These are phyloP conservation scores for Monosporozyma solicola DNA, from an alignment of 805 yeast species.

Conservation along the genomic window DNA sequence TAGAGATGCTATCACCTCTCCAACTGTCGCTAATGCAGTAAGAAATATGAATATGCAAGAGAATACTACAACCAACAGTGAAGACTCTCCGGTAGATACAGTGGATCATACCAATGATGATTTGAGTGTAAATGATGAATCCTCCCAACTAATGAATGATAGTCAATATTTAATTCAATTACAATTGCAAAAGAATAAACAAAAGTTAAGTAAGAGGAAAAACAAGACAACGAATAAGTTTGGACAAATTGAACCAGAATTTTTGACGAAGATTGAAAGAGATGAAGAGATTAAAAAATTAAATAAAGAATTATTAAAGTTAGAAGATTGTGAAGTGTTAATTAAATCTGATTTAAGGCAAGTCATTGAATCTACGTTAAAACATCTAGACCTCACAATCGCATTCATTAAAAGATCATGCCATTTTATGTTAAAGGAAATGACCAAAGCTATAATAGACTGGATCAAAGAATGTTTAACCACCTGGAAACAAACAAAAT, in stretches of 20 bases:
- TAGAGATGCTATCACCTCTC: conserved; percentile 23
- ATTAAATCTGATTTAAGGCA: conserved; percentile 31
- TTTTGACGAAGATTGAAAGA: conserved; percentile 30
- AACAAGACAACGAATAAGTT: conserved; percentile 6
- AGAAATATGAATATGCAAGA: conserved; percentile 5
- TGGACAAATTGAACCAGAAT: conserved; percentile 24
- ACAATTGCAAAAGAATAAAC: conserved; percentile 9
- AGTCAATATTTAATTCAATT: conserved; percentile 6
- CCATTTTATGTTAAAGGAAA: conserved; percentile 24
- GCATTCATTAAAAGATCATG: conserved; percentile 24
- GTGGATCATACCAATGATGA: background rate
- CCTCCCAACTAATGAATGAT: background rate
- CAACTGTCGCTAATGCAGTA: conserved; percentile 3
- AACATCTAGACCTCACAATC: conserved; percentile 24
- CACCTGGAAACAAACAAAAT: conserved; percentile 34
- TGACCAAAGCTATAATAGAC: conserved; percentile 28
- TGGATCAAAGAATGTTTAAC: conserved; percentile 32
- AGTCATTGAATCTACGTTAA: conserved; percentile 28
- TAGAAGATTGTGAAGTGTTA: conserved; percentile 33
- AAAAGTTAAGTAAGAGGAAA: conserved; percentile 4
- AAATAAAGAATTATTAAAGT: conserved; percentile 30
- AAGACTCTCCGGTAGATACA: background rate
- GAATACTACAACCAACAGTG: background rate
- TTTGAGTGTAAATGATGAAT: conserved; percentile 4
- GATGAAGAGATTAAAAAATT: conserved; percentile 31